Evolutionary conservation across 2,329 filamentous ascomycete species (phyloP), one percentile per base, ranked within the genome.

Genomic region (Alternaria arbusti): DNA sequence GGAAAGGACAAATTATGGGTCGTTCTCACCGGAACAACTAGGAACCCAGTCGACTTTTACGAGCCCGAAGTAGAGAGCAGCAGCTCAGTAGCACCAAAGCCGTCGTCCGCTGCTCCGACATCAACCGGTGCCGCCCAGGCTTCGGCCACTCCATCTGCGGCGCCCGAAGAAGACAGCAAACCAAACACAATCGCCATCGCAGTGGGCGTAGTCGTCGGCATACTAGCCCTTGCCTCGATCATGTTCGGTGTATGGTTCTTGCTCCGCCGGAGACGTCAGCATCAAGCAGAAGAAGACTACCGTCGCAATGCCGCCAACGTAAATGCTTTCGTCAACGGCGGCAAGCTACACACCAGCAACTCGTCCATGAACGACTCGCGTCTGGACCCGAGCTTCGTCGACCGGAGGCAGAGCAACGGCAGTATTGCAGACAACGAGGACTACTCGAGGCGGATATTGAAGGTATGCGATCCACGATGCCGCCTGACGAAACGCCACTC

Each of bases 351-450:
- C 36, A 88, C 89, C 2, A 88, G 78, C 87, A 90, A 65, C 85
- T 89, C 81, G 28, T 93, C 92, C 10, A 90, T 92, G 82, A 89
- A 89, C 13, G 95, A 98, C 78, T 90, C 92, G 45, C 89, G 95
- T 59, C 88, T 97, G 61, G 95, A 98, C 70, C 93, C 94, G 8
- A 90, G 86, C 60, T 88, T 94, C 68, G 90, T 96, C 86, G 90
- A 91, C 62, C 87, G 93, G 77, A 89, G 94, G 81, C 87, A 95
- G 83, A 97, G 95, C 82, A 93, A 96, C 75, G 95, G 95, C 71
- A 97, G 94, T 81, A 97, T 98, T 80, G 95, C 94, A 56, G 95
- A 98, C 80, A 96, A 97, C 82, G 90, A 97, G 82, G 95, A 98
- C 80, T 98, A 97, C 83, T 97, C 95, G 67, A 89, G 95, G 83